Conservation (phyloP, 306 rosid genomes). For the Senna siamea region DNA sequence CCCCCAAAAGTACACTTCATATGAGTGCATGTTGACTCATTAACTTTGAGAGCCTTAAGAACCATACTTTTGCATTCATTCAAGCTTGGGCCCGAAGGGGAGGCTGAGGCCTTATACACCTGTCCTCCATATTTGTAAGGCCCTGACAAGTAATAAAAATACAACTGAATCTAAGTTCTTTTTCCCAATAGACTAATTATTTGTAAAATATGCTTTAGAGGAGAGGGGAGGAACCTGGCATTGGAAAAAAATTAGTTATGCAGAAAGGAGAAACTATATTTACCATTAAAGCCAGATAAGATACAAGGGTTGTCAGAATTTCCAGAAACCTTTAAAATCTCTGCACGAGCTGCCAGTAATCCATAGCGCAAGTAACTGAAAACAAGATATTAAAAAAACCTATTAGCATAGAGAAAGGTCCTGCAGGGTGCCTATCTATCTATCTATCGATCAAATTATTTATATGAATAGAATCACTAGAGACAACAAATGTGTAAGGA, state of each 20-base stretch:
- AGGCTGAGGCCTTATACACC: constrained; percentile 56
- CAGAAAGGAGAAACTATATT: constrained; percentile 40
- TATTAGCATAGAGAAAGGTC: constrained; percentile 24
- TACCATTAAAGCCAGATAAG: constrained; percentile 75
- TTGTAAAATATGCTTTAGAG: background rate
- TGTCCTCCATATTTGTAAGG: constrained; percentile 71
- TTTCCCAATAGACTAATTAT: background rate
- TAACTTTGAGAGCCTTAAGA: constrained; percentile 68
- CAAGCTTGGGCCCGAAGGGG: constrained; percentile 68
- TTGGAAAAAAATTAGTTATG: background rate
- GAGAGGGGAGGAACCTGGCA: background rate
- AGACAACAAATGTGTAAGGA: constrained; percentile 10
- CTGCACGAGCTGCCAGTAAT: constrained; percentile 90
- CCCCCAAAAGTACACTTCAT: constrained; percentile 94
- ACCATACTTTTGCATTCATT: constrained; percentile 68
- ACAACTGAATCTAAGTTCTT: background rate
- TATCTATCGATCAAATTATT: background rate
- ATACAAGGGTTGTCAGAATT: constrained; percentile 72
- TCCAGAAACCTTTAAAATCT: constrained; percentile 67
- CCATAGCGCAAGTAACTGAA: constrained; percentile 85
- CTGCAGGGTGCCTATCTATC: background rate
- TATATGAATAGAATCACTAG: background rate
- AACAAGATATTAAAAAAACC: constrained; percentile 33
- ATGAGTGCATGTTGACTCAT: constrained; percentile 73
- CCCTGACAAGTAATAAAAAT: constrained; percentile 43